Conservation (phyloP, 2,329 filamentous ascomycete genomes). For the Leptographium procerum region DNA sequence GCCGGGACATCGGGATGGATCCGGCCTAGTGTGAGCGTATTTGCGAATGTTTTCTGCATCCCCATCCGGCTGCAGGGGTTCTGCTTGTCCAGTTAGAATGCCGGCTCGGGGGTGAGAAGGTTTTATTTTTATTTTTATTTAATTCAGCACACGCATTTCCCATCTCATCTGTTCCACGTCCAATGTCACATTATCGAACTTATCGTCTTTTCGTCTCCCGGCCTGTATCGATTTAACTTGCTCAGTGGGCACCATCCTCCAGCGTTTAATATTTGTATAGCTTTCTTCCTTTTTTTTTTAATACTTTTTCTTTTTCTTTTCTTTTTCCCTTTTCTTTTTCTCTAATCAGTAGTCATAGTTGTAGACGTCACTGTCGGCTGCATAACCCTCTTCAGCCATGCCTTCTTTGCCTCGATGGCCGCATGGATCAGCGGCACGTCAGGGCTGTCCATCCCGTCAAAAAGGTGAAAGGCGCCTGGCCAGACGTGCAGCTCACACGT, state of each 20-base stretch:
- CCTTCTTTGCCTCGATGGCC: neutral
- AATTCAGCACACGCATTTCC: too few species aligned
- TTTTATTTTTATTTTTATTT: neutral
- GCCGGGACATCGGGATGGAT: too few species aligned
- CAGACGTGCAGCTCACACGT: slow-evolving; percentile 3
- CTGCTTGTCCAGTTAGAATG: neutral
- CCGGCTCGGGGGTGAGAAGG: neutral
- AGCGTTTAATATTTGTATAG: too few species aligned
- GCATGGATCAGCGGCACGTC: neutral
- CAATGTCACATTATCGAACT: neutral
- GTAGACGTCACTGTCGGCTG: neutral
- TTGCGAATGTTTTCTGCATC: slow-evolving; percentile 1
- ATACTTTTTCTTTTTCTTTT: too few species aligned
- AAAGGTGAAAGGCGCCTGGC: slow-evolving; percentile 1
- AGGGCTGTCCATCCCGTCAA: neutral
- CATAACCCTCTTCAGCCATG: neutral
- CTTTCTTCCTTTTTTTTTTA: too few species aligned
- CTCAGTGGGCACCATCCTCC: neutral
- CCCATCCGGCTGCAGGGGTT: neutral
- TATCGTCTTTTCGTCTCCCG: too few species aligned
- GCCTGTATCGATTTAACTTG: neutral
- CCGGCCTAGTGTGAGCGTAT: slow-evolving; percentile 1
- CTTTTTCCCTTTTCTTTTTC: too few species aligned
- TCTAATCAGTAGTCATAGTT: too few species aligned
- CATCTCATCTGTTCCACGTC: neutral